Percentiles rank a stretch among this genome's conserved stretches.
phyloP scores from a whole-genome alignment of 163 green algal species.

The Chlamydomonas reinhardtii region DNA sequence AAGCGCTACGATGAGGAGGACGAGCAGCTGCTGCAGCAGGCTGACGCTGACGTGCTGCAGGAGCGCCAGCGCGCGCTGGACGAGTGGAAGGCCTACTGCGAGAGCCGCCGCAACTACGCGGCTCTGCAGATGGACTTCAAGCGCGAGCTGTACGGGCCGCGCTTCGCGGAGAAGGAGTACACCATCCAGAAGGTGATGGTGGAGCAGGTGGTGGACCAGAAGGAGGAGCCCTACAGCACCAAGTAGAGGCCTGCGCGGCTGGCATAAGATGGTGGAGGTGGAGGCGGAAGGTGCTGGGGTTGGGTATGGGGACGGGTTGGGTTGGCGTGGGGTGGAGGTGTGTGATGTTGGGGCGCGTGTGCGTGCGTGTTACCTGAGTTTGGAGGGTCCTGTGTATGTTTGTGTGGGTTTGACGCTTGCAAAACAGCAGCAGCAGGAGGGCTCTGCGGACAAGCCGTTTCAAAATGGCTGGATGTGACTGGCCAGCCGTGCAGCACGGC shows the following conservation, averaged over 20 bases:
- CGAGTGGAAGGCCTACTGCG: slow-evolving; percentile 79
- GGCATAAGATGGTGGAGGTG: too few relatives aligned
- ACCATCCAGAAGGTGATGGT: slow-evolving; percentile 79
- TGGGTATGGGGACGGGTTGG: neutral
- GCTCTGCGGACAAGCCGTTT: too few relatives aligned
- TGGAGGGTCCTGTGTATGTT: too few relatives aligned
- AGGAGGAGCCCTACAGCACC: slow-evolving; percentile 46
- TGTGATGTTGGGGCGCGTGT: too few relatives aligned
- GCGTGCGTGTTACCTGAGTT: too few relatives aligned
- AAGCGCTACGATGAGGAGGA: slow-evolving; percentile 94
- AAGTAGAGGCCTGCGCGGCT: slow-evolving; percentile 1
- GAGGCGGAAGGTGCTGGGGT: neutral
- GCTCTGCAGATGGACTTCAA: slow-evolving; percentile 57
- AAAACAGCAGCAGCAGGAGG: too few relatives aligned
- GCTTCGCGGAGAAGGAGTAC: slow-evolving; percentile 70
- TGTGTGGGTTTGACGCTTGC: too few relatives aligned
- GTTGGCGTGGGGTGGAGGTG: too few relatives aligned
- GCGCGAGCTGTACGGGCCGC: slow-evolving; percentile 65
- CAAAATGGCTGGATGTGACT: too few relatives aligned
- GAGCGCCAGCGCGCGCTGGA: slow-evolving; percentile 69
- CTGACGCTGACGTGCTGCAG: slow-evolving; percentile 82
- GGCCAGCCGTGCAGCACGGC: too few relatives aligned
- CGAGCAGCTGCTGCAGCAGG: slow-evolving; percentile 78
- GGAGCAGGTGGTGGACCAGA: slow-evolving; percentile 75
- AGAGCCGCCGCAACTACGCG: slow-evolving; percentile 64